Evolutionary conservation across 139 green algal species (phyloP), one percentile per base, ranked within the genome.

Genomic region (Eudorina sp.): DNA sequence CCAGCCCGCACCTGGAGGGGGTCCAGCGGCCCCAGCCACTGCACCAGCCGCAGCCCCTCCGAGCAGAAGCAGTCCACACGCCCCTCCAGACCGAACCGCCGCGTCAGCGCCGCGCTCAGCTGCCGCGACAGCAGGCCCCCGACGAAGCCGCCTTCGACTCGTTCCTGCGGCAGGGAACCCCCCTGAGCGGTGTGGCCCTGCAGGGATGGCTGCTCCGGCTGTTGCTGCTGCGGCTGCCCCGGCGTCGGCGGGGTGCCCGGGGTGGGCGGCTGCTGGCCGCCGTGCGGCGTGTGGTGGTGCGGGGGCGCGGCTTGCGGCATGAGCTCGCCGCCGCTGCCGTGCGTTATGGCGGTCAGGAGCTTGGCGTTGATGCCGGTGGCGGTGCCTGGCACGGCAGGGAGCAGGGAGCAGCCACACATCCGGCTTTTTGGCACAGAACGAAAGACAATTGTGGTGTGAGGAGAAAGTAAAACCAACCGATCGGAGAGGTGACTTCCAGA

Each of bases 21-120:
- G 0, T 88, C 82, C 43, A 88, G 46, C 31, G 82, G 82, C 82
- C 82, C 82, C 66, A 88, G 27, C 82, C 82, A 88, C 46, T 88
- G 82, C 64, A 79, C 21, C n/a, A 80, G 46, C 66, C 82, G 31
- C 66, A 88, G 62, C 31, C 64, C 82, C 66, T 79, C 82, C 27
- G 46, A 72, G 82, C 82, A 88, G 82, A 58, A 88, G 82, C 82
- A 88, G 82, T 88, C 82, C 64, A 88, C 31, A 34, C 46, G 31
- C 23, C 82, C 82, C 21, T 69, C 64, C 46, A 80, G 8, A 19
- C 82, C 82, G 4, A 38, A 88, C n/a, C 64, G 62, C 29, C 81
- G 81, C 11, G 4, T 53, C 43, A 87, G 62, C 29, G 45, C 31
- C 45, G 19, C 81, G 0, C 14, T 6, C 81, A 87, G 81, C 81